Evolutionary conservation across 352 stramenopile species (phyloP), one percentile per base, ranked within the genome.

Genomic region (Peronospora destructor): DNA sequence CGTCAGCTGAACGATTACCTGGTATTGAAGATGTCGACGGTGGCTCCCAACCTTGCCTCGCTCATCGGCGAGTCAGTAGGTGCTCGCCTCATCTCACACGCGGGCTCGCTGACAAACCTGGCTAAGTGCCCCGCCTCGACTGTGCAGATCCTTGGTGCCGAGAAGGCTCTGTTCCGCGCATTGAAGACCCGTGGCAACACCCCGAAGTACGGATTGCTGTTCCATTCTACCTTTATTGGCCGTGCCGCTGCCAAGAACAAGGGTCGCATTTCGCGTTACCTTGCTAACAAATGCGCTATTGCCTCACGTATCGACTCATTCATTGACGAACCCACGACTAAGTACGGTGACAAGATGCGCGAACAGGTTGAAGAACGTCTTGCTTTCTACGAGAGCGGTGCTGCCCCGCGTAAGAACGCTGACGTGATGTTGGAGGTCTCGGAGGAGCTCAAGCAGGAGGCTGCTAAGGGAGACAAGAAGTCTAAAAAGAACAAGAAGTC

Each of bases 161-260:
- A 99, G 75, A 99, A 99, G 83, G 97, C 97, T 49, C 83, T 99
- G 25, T 99, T 99, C 83, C 91, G 97, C 36, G 97, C 97, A 19
- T 88, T 99, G 17, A 99, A 99, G 84, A 99, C 96, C 32, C 98
- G 98, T 49, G 96, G 96, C 53, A 99, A 99, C 80, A 99, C 97
- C 44, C 97, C 97, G 34, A 99, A 99, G 82, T 99, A 99, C 79
- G 97, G 97, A 53, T 76, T 99, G 40, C 97, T 99, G 52, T 99
- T 99, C 70, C 97, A 99, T 76, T 99, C 96, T 29, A 97, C 94
- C 26, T 99, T 99, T 71, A 99, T 99, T 59, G 97, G 96, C 38
- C 95, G 96, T 33, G 97, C 97, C 35, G 96, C 95, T 51, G 87
- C 95, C 53, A 99, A 99, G 81, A 99, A 99, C 85, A 99, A 99